These are phyloP conservation scores for Arthrobotrys pseudoclavata DNA, from an alignment of 2,329 filamentous ascomycete genomes.

Conservation along the genomic window DNA sequence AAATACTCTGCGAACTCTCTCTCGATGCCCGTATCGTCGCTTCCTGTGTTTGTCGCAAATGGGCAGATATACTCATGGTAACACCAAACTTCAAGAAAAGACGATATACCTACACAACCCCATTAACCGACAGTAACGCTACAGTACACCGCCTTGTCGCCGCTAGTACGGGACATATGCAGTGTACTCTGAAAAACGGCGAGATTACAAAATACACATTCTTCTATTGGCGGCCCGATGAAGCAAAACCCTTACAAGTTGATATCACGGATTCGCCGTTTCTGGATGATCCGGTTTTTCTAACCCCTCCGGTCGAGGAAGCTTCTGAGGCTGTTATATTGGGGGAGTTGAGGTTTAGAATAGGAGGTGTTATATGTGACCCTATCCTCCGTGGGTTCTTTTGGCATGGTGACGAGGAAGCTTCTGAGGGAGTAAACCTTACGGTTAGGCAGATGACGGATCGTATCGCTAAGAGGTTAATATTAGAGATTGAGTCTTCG, in stretches of 20 bases:
- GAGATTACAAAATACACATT: conserved; percentile 8
- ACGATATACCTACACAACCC: conserved; percentile 16
- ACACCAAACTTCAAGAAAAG: conserved; percentile 12
- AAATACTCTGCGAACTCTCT: conserved; percentile 37
- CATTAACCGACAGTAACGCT: conserved; percentile 1
- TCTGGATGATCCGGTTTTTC: conserved; percentile 47
- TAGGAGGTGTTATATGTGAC: conserved; percentile 32
- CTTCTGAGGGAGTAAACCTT: not conserved
- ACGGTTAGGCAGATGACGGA: conserved; percentile 39
- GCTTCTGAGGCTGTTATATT: not conserved
- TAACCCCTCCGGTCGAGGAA: not conserved
- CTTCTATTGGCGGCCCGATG: conserved; percentile 5
- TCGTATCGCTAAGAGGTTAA: conserved; percentile 27
- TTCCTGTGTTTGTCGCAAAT: conserved; percentile 25
- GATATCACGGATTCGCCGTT: conserved; percentile 40
- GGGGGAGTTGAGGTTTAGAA: conserved; percentile 28
- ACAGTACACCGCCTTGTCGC: conserved; percentile 36
- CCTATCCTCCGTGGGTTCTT: conserved; percentile 43
- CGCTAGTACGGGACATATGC: conserved; percentile 19
- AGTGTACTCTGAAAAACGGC: conserved; percentile 27
- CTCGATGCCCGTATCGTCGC: conserved; percentile 35
- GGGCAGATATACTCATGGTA: conserved; percentile 13
- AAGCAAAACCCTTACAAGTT: conserved; percentile 2
- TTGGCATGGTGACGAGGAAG: conserved; percentile 26
- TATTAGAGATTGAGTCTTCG: conserved; percentile 19